These are phyloP conservation scores for Ocimum tenuiflorum DNA, from an alignment of 257 asterid species.

Conservation along the genomic window DNA sequence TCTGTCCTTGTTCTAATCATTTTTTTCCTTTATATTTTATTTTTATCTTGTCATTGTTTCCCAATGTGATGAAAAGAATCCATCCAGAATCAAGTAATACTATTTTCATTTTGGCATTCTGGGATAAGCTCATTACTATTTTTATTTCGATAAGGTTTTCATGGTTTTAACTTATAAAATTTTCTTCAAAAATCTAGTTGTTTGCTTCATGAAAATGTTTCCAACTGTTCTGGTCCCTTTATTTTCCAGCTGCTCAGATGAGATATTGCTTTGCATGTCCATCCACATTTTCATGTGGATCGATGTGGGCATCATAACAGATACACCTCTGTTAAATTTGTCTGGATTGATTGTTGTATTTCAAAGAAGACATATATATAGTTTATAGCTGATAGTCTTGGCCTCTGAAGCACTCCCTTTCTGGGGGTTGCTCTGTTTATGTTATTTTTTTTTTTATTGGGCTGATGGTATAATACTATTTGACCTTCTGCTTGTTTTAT, in stretches of 20 bases:
- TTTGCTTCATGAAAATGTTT: not conserved
- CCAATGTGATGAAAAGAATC: not conserved
- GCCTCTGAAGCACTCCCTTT: not conserved
- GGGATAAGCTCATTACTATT: not conserved
- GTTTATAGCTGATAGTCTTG: not conserved
- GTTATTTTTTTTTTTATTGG: not conserved
- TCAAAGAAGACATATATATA: no score
- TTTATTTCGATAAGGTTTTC: not conserved
- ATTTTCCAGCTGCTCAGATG: not conserved
- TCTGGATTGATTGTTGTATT: conserved; percentile 2
- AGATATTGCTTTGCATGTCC: no score
- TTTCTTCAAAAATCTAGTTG: not conserved
- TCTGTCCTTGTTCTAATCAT: not conserved
- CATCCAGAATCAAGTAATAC: not conserved
- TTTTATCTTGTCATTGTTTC: no score
- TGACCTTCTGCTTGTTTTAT: conserved; percentile 14
- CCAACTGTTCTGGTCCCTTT: not conserved
- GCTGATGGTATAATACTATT: not conserved
- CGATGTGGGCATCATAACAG: no score
- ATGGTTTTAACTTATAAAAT: not conserved
- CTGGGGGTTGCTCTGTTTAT: not conserved
- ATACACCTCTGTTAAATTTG: conserved; percentile 6
- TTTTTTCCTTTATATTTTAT: not conserved
- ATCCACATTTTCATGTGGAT: no score
- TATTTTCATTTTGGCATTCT: not conserved